phyloP scores from a whole-genome alignment of 129 eudicot genomes.

The Escallonia herrerae region DNA sequence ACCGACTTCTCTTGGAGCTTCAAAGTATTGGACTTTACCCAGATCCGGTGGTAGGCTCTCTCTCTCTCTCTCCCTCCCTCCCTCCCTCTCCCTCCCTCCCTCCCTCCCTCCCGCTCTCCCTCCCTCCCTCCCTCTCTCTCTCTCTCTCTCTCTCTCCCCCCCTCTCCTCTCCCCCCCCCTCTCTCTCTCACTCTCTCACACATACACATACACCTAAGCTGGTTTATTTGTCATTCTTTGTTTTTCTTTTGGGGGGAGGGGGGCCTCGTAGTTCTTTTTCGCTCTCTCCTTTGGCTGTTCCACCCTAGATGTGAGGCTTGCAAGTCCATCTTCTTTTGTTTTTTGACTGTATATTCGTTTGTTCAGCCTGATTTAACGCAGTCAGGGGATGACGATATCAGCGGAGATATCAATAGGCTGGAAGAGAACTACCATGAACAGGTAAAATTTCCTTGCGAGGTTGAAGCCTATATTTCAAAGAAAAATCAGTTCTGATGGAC shows the following conservation, averaged over 20 bases:
- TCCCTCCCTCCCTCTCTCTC: no score
- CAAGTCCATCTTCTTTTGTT: not conserved
- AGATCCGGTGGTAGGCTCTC: conserved; percentile 45
- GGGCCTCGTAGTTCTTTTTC: not conserved
- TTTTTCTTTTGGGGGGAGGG: not conserved
- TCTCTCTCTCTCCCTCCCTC: no score
- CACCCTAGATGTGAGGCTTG: no score
- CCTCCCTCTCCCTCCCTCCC: no score
- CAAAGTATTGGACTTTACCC: conserved; percentile 71
- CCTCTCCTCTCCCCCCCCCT: no score
- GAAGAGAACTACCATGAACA: conserved; percentile 51
- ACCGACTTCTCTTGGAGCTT: conserved; percentile 63
- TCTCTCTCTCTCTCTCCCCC: no score
- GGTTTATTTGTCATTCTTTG: no score
- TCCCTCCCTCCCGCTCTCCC: no score
- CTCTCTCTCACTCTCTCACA: no score
- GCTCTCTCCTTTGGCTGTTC: not conserved
- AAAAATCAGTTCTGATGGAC: not conserved
- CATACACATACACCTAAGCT: no score
- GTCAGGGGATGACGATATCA: conserved; percentile 50
- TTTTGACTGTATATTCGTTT: conserved; percentile 5
- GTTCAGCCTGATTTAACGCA: conserved; percentile 48
- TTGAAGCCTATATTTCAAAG: not conserved
- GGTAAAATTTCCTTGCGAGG: conserved; percentile 35
- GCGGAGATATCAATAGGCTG: conserved; percentile 53